phyloP scores from a whole-genome alignment of 2,329 filamentous ascomycete species.

The Hypomyces rosellus region DNA sequence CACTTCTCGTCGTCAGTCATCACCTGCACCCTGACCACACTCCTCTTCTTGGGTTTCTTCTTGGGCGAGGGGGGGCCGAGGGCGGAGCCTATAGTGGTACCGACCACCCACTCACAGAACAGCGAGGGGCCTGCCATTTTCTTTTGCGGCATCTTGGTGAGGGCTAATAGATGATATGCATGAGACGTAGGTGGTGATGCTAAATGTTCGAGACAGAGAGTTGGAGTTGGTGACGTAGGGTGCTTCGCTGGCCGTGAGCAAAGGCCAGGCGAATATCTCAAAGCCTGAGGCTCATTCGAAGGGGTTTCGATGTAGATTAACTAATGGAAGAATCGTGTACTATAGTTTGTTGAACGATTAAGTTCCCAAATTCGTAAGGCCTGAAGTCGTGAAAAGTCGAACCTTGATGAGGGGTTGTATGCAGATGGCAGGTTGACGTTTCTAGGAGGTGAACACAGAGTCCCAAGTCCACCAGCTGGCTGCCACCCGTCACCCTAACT shows the following conservation, averaged over 20 bases:
- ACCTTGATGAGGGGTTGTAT: too few species aligned
- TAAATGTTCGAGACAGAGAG: too few species aligned
- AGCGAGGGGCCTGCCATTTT: slow-evolving; percentile 8
- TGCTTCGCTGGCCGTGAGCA: too few species aligned
- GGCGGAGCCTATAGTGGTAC: slow-evolving; percentile 27
- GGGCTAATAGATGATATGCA: neutral
- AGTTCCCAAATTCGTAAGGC: too few species aligned
- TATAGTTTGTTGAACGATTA: too few species aligned
- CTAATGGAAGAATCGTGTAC: too few species aligned
- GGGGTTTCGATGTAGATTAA: too few species aligned
- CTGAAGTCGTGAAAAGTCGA: too few species aligned
- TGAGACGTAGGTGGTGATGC: too few species aligned
- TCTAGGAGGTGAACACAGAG: neutral
- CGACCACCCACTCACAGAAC: slow-evolving; percentile 38
- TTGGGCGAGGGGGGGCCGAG: slow-evolving; percentile 22
- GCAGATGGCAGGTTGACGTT: neutral
- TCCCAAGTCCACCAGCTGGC: slow-evolving; percentile 5
- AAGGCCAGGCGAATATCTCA: too few species aligned
- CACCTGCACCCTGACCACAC: slow-evolving; percentile 35
- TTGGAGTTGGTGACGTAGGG: neutral
- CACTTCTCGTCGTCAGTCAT: slow-evolving; percentile 48
- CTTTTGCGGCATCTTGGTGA: slow-evolving; percentile 1
- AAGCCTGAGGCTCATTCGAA: too few species aligned
- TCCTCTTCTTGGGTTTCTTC: slow-evolving; percentile 17
- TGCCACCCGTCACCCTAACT: neutral